Conservation (phyloP, 352 stramenopile species). For the Phytopythium boreale region DNA sequence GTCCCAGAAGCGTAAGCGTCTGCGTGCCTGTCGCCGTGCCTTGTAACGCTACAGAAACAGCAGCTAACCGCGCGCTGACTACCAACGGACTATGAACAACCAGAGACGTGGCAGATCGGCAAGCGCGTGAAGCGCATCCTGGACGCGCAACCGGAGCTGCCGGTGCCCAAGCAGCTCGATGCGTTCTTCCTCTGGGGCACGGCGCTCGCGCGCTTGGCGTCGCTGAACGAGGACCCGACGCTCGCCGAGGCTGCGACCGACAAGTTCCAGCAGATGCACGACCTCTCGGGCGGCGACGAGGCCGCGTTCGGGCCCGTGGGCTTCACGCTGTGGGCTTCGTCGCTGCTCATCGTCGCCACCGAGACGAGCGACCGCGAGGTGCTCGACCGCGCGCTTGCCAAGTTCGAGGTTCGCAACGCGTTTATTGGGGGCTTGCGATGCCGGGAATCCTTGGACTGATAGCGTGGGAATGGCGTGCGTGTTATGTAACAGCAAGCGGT, state of each 20-base stretch:
- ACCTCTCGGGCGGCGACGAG: conserved; percentile 42
- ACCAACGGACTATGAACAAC: not conserved
- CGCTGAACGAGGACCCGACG: conserved; percentile 72
- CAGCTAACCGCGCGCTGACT: not conserved
- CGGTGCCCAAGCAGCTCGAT: conserved; percentile 54
- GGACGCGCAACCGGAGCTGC: conserved; percentile 51
- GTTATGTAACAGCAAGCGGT: conserved; percentile 41
- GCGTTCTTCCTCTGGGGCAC: conserved; percentile 82
- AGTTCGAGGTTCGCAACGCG: conserved; percentile 40
- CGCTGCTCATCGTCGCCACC: conserved; percentile 70
- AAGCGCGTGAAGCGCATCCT: conserved; percentile 82
- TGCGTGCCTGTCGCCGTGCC: not conserved
- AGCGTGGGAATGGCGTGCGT: not conserved
- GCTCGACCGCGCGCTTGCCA: conserved; percentile 54
- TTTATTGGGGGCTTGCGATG: not conserved
- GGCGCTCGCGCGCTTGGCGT: conserved; percentile 64
- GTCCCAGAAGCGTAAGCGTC: conserved; percentile 45
- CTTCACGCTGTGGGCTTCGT: conserved; percentile 77
- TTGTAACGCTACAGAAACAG: not conserved
- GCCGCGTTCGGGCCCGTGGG: conserved; percentile 70
- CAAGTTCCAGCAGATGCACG: conserved; percentile 82
- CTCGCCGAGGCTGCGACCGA: conserved; percentile 67
- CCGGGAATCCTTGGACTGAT: not conserved
- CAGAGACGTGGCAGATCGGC: conserved; percentile 85
- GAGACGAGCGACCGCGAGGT: conserved; percentile 57